phyloP scores from a whole-genome alignment of 2,329 filamentous ascomycete genomes.

The Colletotrichum spinosum region DNA sequence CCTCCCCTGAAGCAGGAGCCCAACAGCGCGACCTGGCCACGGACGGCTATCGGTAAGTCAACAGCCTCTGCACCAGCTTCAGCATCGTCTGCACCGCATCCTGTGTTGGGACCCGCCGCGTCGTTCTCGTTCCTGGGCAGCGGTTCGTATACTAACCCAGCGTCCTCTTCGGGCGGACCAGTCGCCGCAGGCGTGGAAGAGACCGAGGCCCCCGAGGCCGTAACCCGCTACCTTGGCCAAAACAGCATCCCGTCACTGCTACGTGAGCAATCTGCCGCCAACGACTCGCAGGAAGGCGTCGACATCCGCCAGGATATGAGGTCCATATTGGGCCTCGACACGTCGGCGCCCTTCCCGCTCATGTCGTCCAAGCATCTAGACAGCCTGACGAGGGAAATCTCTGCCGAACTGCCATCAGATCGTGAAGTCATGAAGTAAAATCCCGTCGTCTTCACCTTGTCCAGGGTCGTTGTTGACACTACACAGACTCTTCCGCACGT shows the following conservation, averaged over 20 bases:
- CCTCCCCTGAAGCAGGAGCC: slow-evolving; percentile 46
- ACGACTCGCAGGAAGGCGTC: slow-evolving; percentile 62
- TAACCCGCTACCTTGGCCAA: slow-evolving; percentile 70
- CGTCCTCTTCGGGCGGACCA: slow-evolving; percentile 30
- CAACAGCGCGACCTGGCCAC: slow-evolving; percentile 56
- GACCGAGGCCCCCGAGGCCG: slow-evolving; percentile 63
- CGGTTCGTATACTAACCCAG: slow-evolving; percentile 32
- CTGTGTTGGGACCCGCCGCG: slow-evolving; percentile 18
- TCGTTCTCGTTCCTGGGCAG: slow-evolving; percentile 28
- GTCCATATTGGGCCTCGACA: slow-evolving; percentile 74
- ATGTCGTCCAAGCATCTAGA: slow-evolving; percentile 74
- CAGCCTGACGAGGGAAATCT: slow-evolving; percentile 69
- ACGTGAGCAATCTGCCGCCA: slow-evolving; percentile 68
- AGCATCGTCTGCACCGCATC: slow-evolving; percentile 18
- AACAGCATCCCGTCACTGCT: slow-evolving; percentile 76
- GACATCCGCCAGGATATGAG: slow-evolving; percentile 74
- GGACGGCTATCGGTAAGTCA: slow-evolving; percentile 50
- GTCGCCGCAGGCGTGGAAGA: slow-evolving; percentile 60
- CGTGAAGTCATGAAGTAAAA: slow-evolving; percentile 74
- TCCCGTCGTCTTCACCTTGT: slow-evolving; percentile 21
- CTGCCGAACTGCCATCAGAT: slow-evolving; percentile 71
- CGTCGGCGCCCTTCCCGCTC: slow-evolving; percentile 74
- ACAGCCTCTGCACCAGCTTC: slow-evolving; percentile 8
- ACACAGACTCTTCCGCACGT: slow-evolving; percentile 70
- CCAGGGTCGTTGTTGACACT: slow-evolving; percentile 1